Base-by-base conservation (phyloP, 2,329 filamentous ascomycete species). In the Apiospora koreana region DNA sequence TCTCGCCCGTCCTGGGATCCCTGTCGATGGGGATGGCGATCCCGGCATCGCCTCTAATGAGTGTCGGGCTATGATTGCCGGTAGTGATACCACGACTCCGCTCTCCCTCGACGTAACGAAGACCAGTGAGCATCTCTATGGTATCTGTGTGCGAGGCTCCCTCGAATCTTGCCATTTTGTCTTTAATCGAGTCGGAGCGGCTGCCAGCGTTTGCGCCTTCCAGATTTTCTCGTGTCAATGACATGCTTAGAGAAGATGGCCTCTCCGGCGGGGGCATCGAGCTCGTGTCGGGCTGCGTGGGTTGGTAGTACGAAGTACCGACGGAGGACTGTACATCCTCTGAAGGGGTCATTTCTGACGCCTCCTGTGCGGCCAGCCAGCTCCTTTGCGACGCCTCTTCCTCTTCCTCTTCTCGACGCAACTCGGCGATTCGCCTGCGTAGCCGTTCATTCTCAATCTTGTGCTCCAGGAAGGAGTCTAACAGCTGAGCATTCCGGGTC, bases 381-480 rank as follows among this genome's bases (percentile, higher is more conserved):
- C 90, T 86, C 72, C 86, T 85, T 71, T 90, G 87, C 68, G 89
- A 87, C 70, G 90, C 88, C 71, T 93, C 92, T 72, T 97, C 95
- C 69, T 95, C 93, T 70, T 92, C 90, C 80, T 98, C 95, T 80
- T 98, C 95, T 72, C 89, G 88, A 75, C 93, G 93, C 69, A 98
- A 85, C 81, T 97, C 94, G 23, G 92, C 91, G 72, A 98, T 97
- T 58, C 94, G 90, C 75, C 94, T 92, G 76, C 90, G 91, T 66
- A 98, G 82, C 5, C 95, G 89, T 83, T 97, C 94, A 77, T 98
- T 97, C 80, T 98, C 95, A 69, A 97, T 95, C 81, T 98, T 98
- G 83, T 98, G 95, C 80, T 98, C 95, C 38, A 98, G 86, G 77
- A 98, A 98, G 0, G 94, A 97, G 81, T 98, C 95, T 25, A 98